These are phyloP conservation scores for Angophora floribunda DNA, from an alignment of 345 rosid species.

Conservation along the genomic window DNA sequence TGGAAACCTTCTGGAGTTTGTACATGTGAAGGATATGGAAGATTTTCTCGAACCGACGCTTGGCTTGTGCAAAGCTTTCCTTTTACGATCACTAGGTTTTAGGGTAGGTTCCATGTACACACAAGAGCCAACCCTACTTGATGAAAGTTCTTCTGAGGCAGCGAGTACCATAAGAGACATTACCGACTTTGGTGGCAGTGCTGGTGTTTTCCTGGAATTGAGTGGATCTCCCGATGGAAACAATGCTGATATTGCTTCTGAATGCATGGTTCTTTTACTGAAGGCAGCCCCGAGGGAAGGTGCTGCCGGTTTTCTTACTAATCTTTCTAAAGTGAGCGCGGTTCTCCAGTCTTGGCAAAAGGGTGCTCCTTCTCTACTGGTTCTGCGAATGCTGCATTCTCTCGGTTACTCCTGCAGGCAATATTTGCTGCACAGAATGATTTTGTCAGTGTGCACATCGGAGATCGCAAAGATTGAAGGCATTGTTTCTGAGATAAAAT, in stretches of 20 bases:
- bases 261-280: constrained; percentile 61
- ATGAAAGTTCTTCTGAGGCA: constrained; percentile 35
- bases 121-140: constrained; percentile 55
- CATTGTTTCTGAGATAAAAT: constrained; percentile 53
- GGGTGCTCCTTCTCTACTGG: constrained; percentile 27
- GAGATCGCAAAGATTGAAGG: constrained; percentile 60
- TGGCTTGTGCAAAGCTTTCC: constrained; percentile 71
- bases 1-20: constrained; percentile 85
- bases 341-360: constrained; percentile 57
- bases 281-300: constrained; percentile 95
- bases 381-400: constrained; percentile 70
- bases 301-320: constrained; percentile 71
- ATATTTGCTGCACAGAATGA: constrained; percentile 78
- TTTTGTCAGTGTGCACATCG: constrained; percentile 51
- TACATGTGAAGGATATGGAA: constrained; percentile 87
- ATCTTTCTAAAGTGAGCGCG: constrained; percentile 55
- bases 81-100: constrained; percentile 49
- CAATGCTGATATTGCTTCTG: constrained; percentile 70
- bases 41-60: constrained; percentile 93
- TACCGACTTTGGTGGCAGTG: constrained; percentile 67
- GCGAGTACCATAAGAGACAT: constrained; percentile 54
- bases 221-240: constrained; percentile 33
- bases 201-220: constrained; percentile 56
- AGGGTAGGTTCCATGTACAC: constrained; percentile 34
- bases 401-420: constrained; percentile 80